Evolutionary conservation across 345 rosid genomes (phyloP).

Genomic region (Alliaria petiolata): DNA sequence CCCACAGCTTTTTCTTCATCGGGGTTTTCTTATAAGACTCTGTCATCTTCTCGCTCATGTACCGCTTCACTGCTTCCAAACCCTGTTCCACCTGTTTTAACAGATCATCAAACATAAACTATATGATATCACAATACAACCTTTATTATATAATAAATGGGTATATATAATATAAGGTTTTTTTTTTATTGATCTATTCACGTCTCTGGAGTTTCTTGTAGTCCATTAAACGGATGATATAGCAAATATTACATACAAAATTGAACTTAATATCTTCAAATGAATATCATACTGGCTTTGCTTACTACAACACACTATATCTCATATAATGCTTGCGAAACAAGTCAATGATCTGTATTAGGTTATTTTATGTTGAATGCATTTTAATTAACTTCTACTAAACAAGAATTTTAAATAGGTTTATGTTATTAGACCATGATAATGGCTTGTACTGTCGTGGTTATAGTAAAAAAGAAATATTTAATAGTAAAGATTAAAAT

Average conservation of each 20-base stretch:
- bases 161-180: too few relatives aligned
- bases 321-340: neutral
- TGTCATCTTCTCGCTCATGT: slow-evolving; percentile 64
- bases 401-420: neutral
- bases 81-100: slow-evolving; percentile 47
- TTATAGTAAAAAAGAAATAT: too few relatives aligned
- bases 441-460: neutral
- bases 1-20: slow-evolving; percentile 61
- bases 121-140: neutral
- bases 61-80: slow-evolving; percentile 52
- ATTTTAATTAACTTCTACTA: neutral
- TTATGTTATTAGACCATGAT: neutral
- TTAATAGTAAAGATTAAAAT: neutral
- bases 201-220: neutral
- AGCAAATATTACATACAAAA: neutral
- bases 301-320: neutral
- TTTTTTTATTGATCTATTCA: neutral
- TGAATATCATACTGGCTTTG: neutral
- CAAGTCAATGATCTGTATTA: neutral
- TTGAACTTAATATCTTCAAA: neutral
- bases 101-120: neutral
- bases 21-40: slow-evolving; percentile 35
- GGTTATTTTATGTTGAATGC: neutral
- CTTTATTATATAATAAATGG: neutral
- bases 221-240: neutral